Base-by-base conservation (phyloP, 805 yeast species). In the Metschnikowia aberdeeniae region DNA sequence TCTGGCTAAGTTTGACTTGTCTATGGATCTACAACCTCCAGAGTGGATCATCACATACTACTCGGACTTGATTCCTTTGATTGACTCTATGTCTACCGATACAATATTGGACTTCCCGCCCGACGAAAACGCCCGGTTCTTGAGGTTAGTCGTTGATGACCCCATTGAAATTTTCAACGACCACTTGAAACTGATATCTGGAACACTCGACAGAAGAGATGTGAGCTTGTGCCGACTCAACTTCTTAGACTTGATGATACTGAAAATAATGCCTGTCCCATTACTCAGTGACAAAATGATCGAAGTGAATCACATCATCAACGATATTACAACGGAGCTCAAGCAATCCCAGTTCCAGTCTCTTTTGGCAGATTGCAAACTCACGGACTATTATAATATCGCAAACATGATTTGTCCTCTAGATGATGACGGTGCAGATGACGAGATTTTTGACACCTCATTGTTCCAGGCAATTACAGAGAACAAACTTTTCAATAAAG, bases 31-130 rank as follows among this genome's bases (percentile, higher is more conserved):
- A 19, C 78, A 83, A 49, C 82, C 95, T 4, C 96, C 97, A 0
- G 95, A 86, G 48, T 90, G 95, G 89, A 66, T 86, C 19, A 68
- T 77, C 40, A 83, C 79, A n/a, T 81, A 83, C 53, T 73, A 84
- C 39, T 67, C 78, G 0, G 84, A 80, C 12, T 68, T 85, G 26
- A 69, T 83, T 45, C 79, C 80, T 1, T 62, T 87, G 1, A 73
- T 85, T 49, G 81, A 79, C 49, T 49, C 52, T 46, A 56, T 47
- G 34, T 53, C 56, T 26, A 55, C 68, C 7, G 60, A 60, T 5
- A 66, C 75, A 3, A 58, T 81, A 7, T 57, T 84, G 51, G 68
- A 68, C 22, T 58, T 80, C 30, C 52, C 67, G 4, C 57, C 56
- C 1, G 65, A 63, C 0, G 64, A 66, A 13, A 63, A 72, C 43